These are phyloP conservation scores for Antrodiella citrinella DNA, from an alignment of 768 basidiomycete genomes.

Conservation along the genomic window DNA sequence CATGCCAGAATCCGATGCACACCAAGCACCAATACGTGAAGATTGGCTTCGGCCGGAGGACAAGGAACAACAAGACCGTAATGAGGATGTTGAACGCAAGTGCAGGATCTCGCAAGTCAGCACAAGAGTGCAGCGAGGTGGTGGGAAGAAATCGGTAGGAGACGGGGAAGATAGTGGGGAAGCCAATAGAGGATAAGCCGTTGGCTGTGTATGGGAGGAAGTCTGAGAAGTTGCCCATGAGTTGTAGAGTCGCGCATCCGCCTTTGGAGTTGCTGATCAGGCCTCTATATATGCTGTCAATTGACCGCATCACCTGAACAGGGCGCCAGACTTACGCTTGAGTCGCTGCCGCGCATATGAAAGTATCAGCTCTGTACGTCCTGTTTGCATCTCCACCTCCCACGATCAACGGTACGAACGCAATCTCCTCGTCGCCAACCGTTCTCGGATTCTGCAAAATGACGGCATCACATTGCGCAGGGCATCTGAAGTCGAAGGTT, in stretches of 20 bases:
- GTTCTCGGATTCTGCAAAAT: slow-evolving; percentile 68
- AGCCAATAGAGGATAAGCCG: slow-evolving; percentile 64
- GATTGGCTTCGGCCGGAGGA: slow-evolving; percentile 65
- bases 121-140: slow-evolving; percentile 50
- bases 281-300: slow-evolving; percentile 36
- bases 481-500: slow-evolving; percentile 73
- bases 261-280: slow-evolving; percentile 55
- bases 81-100: slow-evolving; percentile 68
- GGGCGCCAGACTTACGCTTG: slow-evolving; percentile 49
- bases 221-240: slow-evolving; percentile 66
- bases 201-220: slow-evolving; percentile 52
- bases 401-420: slow-evolving; percentile 68
- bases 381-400: slow-evolving; percentile 70
- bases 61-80: slow-evolving; percentile 57
- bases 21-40: slow-evolving; percentile 71
- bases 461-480: slow-evolving; percentile 56
- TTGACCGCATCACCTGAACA: slow-evolving; percentile 7
- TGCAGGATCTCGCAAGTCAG: slow-evolving; percentile 61
- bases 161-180: slow-evolving; percentile 68
- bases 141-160: slow-evolving; percentile 49
- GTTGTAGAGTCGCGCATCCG: slow-evolving; percentile 66
- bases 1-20: slow-evolving; percentile 82
- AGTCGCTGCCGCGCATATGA: slow-evolving; percentile 77
- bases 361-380: slow-evolving; percentile 80
- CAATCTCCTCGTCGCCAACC: slow-evolving; percentile 57